Base-by-base conservation (phyloP, 2,329 filamentous ascomycete species). In the Malbranchea zuffiana region DNA sequence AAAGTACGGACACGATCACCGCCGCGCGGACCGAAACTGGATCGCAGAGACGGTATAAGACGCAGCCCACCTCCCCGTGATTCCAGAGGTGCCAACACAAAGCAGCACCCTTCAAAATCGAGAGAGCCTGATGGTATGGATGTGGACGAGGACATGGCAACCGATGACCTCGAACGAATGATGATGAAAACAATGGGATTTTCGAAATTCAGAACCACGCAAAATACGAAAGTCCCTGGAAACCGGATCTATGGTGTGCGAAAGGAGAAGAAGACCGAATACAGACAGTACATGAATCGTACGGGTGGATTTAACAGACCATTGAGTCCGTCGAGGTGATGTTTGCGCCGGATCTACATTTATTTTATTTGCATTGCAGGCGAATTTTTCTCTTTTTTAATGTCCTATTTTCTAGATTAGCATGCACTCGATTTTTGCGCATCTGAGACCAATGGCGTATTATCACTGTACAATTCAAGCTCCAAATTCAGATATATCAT, bases 121-220 rank as follows among this genome's bases (percentile, higher is more conserved):
- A 52, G 48, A n/a, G 48, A 53, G 29, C 36, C 37, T 2, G 39
- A 44, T 12, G 45, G 47, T 29, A 52, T 51, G 44, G 44, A 50
- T 29, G 15, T 51, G 12, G 40, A 54, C 35, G 31, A 24, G 41
- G 53, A 59, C 21, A 65, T 71, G 11, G 69, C 73, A 6, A 62
- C 65, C 6, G 63, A 68, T 12, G 71, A 71, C 26, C 62, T 69
- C 39, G 81, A 87, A 44, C 78, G 80, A 44, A 75, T 78, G 35
- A 88, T 96, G 80, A 71, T 78, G 50, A 78, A 79, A 33, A 76
- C 87, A 66, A 87, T 98, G 82, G 90, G 90, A 2, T 95, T 98
- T 53, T 77, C 77, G 12, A 75, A 72, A 1, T 98, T 96, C 61
- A 79, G 78, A 40, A 78, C 76, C 16, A 96, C 90, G 13, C 92